Evolutionary conservation across 768 basidiomycete species (phyloP).

Genomic region (Leucosporidium scottii): DNA sequence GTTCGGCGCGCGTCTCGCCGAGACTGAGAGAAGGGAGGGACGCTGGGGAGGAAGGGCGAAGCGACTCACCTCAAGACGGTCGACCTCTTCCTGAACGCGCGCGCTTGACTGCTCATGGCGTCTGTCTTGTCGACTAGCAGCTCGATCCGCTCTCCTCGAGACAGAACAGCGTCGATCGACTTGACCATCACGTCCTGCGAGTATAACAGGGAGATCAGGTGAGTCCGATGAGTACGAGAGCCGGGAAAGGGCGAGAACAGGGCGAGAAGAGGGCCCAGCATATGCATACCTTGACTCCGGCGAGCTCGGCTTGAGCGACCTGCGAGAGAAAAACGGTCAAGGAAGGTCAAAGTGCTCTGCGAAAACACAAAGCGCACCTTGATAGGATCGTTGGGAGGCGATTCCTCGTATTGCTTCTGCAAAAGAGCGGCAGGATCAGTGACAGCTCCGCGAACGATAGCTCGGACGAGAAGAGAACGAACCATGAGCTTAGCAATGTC

Average conservation of each 20-base stretch:
- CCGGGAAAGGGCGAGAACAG: neutral
- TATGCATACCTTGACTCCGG: too few relatives aligned
- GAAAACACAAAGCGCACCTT: conserved; percentile 52
- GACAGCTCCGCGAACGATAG: neutral
- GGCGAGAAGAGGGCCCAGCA: too few relatives aligned
- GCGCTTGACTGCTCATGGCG: conserved; percentile 85
- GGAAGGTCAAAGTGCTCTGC: too few relatives aligned
- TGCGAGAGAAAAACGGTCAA: too few relatives aligned
- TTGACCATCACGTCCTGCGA: conserved; percentile 53
- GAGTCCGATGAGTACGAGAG: neutral
- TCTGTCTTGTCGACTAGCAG: conserved; percentile 88
- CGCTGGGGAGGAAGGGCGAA: too few relatives aligned
- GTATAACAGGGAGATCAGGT: too few relatives aligned
- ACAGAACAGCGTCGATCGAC: conserved; percentile 68
- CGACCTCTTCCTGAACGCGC: conserved; percentile 56
- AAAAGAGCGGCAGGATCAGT: neutral
- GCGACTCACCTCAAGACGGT: conserved; percentile 19
- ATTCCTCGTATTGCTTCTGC: conserved; percentile 73
- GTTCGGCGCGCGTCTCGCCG: too few relatives aligned
- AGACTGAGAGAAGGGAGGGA: neutral
- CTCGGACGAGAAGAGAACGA: neutral
- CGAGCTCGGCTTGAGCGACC: neutral
- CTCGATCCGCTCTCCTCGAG: conserved; percentile 89
- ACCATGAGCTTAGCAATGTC: conserved; percentile 42
- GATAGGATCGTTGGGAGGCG: conserved; percentile 76